Percentiles rank a stretch among this genome's conserved stretches.
Evolutionary conservation across 306 rosid species (phyloP).

Genomic region (Medicago ruthenica): DNA sequence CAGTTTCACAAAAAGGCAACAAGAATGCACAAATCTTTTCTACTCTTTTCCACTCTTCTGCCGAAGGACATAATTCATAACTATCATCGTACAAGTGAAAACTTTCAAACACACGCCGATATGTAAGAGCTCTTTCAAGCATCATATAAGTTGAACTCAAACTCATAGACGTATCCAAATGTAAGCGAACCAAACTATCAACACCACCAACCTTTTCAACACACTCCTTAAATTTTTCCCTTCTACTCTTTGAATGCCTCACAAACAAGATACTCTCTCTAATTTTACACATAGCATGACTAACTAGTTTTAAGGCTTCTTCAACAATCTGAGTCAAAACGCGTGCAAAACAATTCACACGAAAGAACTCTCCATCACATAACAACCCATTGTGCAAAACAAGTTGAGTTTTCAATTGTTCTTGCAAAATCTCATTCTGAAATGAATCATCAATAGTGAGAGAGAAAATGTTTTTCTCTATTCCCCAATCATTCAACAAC

Average conservation of each 20-base stretch:
- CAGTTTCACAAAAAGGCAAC: too few species aligned
- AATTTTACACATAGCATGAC: not conserved
- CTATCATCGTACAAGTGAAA: not conserved
- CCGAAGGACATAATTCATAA: not conserved
- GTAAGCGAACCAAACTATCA: not conserved
- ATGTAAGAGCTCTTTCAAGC: not conserved
- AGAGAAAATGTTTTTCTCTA: not conserved
- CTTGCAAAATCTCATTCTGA: not conserved
- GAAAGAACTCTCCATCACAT: slow-evolving; percentile 1
- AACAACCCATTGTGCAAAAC: not conserved
- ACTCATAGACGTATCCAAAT: not conserved
- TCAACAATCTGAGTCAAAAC: not conserved
- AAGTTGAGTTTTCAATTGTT: not conserved
- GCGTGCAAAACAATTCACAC: not conserved
- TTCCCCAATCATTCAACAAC: not conserved
- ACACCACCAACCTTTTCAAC: not conserved
- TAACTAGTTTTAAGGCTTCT: not conserved
- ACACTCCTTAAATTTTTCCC: not conserved
- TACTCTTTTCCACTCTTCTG: not conserved
- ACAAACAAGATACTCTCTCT: not conserved
- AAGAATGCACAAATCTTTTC: too few species aligned
- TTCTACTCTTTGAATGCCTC: not conserved
- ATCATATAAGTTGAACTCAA: not conserved
- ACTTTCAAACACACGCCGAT: not conserved
- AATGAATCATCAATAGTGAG: not conserved